Base-by-base conservation (phyloP, 225 moss, liverwort and hornwort genomes). In the Anthoceros angustus region DNA sequence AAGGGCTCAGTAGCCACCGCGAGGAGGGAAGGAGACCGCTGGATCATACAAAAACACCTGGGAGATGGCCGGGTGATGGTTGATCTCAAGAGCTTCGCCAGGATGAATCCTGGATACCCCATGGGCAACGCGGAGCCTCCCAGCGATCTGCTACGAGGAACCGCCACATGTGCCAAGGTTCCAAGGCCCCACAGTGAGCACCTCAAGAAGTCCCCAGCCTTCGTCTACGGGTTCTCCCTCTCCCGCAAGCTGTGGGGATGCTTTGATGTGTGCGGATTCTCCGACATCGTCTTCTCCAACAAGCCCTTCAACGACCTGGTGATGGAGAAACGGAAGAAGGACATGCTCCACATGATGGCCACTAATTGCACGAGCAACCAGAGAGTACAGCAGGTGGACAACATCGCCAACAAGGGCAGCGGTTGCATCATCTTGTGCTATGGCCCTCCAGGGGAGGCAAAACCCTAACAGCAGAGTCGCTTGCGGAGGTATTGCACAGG, bases 51-150 rank as follows among this genome's bases (percentile, higher is more conserved):
- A 23, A 20, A 55, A 15, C 32, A 32, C 16, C 18, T 5, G 55
- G 55, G n/a, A 18, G 68, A 73, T 63, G 73, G 73, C 45, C 45
- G 73, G 67, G 73, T 73, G 0, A 73, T 73, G 73, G 64, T 69
- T 20, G 73, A 69, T 50, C 63, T 49, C 48, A 2, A 39, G 5
- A 68, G 61, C 25, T 73, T 68, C 43, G 68, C 48, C 9, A 62
- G 11, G 43, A 68, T 68, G 68, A 70, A 73, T 49, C 68, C 73
- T 9, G 40, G 68, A 32, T 68, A 68, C 42, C 67, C 25, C 11
- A 64, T 73, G 67, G 63, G 23, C 9, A 48, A 46, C 21, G 68
- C 63, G 26, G 26, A 26, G 40, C 73, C 68, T 49, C 73, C 68
- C 6, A 15, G 2, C 11, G 40, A 60, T 20, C 12, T 23, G 26